These are phyloP conservation scores for Davidsoniella australis DNA, from an alignment of 2,329 filamentous ascomycete species.

Conservation along the genomic window DNA sequence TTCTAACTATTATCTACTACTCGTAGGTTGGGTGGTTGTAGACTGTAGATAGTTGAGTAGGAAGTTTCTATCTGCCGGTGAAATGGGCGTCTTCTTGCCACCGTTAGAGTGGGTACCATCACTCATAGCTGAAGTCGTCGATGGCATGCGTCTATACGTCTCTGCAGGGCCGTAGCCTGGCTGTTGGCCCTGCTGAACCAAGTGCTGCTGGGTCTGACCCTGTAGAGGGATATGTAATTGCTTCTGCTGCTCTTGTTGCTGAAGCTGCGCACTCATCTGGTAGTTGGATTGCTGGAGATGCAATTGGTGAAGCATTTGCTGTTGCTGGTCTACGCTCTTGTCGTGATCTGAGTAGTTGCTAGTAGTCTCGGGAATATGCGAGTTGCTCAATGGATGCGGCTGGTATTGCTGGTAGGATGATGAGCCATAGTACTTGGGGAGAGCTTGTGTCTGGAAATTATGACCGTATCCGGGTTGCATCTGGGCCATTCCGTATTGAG, in stretches of 20 bases:
- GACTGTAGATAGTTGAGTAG: conserved; percentile 57
- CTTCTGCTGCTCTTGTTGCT: background rate
- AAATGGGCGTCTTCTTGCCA: conserved; percentile 38
- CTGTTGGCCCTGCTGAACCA: background rate
- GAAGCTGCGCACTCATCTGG: background rate
- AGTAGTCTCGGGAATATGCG: conserved; percentile 5
- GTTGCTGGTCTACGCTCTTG: background rate
- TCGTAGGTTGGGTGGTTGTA: conserved; percentile 18
- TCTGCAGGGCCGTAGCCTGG: background rate
- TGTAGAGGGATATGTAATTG: background rate
- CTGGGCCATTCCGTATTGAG: conserved; percentile 1
- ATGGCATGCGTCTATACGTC: conserved; percentile 23
- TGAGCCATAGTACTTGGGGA: conserved; percentile 5
- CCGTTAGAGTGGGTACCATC: conserved; percentile 22
- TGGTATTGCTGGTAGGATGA: conserved; percentile 9
- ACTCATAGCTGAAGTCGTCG: conserved; percentile 26
- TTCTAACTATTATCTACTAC: conserved; percentile 1
- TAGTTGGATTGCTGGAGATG: background rate
- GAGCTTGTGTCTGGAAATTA: background rate
- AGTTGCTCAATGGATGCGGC: conserved; percentile 11
- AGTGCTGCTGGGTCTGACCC: conserved; percentile 1
- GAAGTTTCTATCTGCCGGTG: conserved; percentile 58
- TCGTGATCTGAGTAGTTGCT: background rate
- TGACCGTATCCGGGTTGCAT: conserved; percentile 8
- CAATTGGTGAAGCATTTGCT: background rate